Percentiles rank a stretch among this genome's conserved stretches.
phyloP scores from a whole-genome alignment of 371 early-diverging fungal species.

The Smittium culicis region DNA sequence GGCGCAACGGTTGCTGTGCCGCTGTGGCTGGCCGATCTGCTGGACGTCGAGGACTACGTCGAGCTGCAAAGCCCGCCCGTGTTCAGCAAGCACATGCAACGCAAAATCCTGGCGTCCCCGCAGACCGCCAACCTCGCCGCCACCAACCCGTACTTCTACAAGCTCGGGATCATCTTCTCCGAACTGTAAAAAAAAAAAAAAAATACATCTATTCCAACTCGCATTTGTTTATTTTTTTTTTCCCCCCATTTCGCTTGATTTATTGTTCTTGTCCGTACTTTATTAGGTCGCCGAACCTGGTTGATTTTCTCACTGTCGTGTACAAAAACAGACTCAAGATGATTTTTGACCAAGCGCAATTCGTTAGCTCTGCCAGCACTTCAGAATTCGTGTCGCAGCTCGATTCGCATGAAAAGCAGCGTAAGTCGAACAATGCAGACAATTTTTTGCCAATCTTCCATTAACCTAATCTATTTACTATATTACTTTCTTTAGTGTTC shows the following conservation, averaged over 20 bases:
- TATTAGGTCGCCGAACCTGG: constrained; percentile 3
- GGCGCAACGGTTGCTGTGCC: constrained; percentile 3
- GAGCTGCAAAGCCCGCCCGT: constrained; percentile 5
- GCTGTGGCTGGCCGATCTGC: constrained; percentile 8
- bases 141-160: constrained; percentile 10
- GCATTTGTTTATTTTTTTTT: not conserved
- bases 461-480: too few relatives aligned
- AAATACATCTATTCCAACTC: too few relatives aligned
- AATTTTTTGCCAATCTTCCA: not conserved
- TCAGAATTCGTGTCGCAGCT: constrained; percentile 3
- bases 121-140: not conserved
- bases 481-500: not conserved
- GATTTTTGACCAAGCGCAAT: constrained; percentile 1
- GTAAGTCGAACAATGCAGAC: not conserved
- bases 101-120: constrained; percentile 6
- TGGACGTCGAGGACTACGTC: constrained; percentile 10
- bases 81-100: constrained; percentile 1
- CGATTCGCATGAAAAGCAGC: not conserved
- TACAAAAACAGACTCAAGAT: not conserved
- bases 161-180: not conserved
- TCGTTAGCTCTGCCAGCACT: not conserved
- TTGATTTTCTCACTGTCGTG: not conserved
- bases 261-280: not conserved
- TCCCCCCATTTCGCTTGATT: not conserved
- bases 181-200: constrained; percentile 6